These are phyloP conservation scores for Tuber aestivum DNA, from an alignment of 495 filamentous ascomycete genomes.

Conservation along the genomic window DNA sequence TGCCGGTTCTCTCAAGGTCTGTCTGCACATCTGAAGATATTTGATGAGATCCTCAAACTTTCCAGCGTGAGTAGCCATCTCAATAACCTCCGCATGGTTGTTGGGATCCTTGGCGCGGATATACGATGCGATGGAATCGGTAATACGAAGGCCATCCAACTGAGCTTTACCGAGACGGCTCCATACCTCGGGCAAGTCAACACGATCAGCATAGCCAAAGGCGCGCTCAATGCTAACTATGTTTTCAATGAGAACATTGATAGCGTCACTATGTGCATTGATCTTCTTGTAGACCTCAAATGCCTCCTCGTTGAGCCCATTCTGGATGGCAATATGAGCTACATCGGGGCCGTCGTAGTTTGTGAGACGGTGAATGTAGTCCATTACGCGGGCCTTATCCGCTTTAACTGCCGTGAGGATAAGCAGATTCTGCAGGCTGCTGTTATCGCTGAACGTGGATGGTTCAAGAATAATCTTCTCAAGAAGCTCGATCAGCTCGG, in stretches of 20 bases:
- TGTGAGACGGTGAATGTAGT: constrained; percentile 87
- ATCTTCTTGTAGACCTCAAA: constrained; percentile 99
- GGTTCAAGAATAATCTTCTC: constrained; percentile 99
- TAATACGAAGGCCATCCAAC: constrained; percentile 87
- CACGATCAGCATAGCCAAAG: constrained; percentile 91
- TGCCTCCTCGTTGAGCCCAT: constrained; percentile 92
- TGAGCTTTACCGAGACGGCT: constrained; percentile 98
- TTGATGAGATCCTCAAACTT: constrained; percentile 98
- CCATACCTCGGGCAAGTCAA: constrained; percentile 97
- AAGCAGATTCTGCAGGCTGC: constrained; percentile 89
- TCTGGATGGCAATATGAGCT: constrained; percentile 84
- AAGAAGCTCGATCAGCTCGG: constrained; percentile 91
- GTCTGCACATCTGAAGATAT: constrained; percentile 92
- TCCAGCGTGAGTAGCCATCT: constrained; percentile 88
- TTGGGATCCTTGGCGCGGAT: constrained; percentile 87
- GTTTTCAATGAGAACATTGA: constrained; percentile 91
- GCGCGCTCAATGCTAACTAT: constrained; percentile 98
- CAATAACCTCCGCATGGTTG: constrained; percentile 94
- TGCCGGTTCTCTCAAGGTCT: constrained; percentile 86
- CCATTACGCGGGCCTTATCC: constrained; percentile 91
- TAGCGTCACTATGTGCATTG: constrained; percentile 75
- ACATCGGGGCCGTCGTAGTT: constrained; percentile 90
- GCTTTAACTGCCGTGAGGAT: constrained; percentile 97
- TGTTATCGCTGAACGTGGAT: constrained; percentile 93
- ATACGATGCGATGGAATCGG: constrained; percentile 92